Evolutionary conservation across 2,329 filamentous ascomycete genomes (phyloP), one percentile per base, ranked within the genome.

Genomic region (Raffaelea arxii): DNA sequence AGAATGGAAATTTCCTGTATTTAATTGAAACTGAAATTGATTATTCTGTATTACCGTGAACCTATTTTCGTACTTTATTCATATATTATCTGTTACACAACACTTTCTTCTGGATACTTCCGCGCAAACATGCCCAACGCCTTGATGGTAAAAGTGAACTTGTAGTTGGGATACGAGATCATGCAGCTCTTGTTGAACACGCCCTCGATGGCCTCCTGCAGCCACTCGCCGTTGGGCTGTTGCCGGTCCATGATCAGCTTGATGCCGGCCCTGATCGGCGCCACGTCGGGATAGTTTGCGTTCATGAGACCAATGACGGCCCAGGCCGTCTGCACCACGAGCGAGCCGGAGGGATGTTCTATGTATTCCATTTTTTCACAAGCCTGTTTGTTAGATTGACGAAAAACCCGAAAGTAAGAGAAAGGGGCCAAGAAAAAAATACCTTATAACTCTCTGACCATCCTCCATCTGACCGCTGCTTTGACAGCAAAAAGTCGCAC

Each of bases 151-250:
- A 96, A 98, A 49, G 84, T 86, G 63, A 95, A 92, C 70, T 97
- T 98, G 73, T 98, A 98, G 71, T 98, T 98, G 38, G 91, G 91
- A 60, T 98, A 98, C 1, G 88, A 92, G 54, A 98, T 98, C 88
- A 96, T 97, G 72, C 91, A 97, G 58, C 83, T 92, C 71, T 96
- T 95, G 68, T 98, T 98, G 68, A 98, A 98, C 11, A 98, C 92
- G 2, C 92, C 92, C 64, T 98, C 92, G 56, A 98, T 97, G 1
- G 85, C 83, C 65, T 97, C 92, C 62, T 96, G 90, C 54, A 86
- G 62, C 92, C 92, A 98, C 68, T 96, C 90, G 27, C 92, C 92
- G 59, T 95, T 95, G 3, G 71, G 61, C 63, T 88, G 82, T 68
- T 98, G 92, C 42, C 91, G 77, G 25, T 75, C 68, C 82, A 96